Conservation (phyloP, 441 rosid genomes). For the Bocquillonia castaneifolia region DNA sequence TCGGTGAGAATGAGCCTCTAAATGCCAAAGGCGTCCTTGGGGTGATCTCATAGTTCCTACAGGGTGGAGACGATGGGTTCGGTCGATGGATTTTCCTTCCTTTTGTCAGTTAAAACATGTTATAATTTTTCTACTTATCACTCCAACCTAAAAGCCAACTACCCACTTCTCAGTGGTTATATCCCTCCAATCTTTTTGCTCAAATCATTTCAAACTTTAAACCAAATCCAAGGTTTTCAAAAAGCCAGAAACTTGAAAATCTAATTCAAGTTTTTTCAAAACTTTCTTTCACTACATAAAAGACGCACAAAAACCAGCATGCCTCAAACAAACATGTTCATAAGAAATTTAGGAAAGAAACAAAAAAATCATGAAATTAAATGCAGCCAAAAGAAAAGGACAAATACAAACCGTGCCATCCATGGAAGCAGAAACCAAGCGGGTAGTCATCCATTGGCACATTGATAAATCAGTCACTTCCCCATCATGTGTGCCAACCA, state of each 20-base stretch:
- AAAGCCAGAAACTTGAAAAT: not conserved
- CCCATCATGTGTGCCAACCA: conserved; percentile 81
- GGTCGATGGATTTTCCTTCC: too few species aligned
- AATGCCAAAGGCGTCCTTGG: too few species aligned
- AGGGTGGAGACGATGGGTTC: too few species aligned
- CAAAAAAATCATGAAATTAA: not conserved
- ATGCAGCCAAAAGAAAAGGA: not conserved
- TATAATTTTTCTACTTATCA: not conserved
- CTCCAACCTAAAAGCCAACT: not conserved
- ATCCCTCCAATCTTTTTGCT: not conserved
- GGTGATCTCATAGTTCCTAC: too few species aligned
- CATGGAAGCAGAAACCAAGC: conserved; percentile 77
- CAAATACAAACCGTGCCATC: conserved; percentile 78
- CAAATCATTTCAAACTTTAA: not conserved
- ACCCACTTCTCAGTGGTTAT: not conserved
- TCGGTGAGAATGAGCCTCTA: too few species aligned
- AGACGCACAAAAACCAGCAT: not conserved
- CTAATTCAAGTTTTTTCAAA: not conserved
- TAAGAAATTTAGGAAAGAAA: not conserved
- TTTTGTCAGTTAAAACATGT: too few species aligned
- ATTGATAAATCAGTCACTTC: conserved; percentile 87
- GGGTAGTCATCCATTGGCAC: conserved; percentile 85
- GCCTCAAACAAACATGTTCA: not conserved
- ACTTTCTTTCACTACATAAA: not conserved
- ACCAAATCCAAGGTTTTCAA: not conserved